Evolutionary conservation across 202 grass and related monocot species (phyloP).

Genomic region (Zizania palustris): DNA sequence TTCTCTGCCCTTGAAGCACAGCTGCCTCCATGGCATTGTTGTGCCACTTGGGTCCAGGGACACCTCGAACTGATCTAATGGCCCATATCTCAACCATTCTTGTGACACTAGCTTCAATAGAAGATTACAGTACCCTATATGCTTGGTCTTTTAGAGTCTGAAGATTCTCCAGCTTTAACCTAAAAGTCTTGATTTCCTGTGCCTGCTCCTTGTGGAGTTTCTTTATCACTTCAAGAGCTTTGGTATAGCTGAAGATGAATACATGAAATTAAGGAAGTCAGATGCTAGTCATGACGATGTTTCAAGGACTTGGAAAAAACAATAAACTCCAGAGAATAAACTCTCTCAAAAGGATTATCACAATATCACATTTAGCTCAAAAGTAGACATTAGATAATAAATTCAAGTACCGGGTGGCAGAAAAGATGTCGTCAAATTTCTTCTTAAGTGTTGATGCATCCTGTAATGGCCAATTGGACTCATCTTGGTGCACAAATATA

Average conservation of each 20-base stretch:
- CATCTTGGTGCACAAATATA: constrained; percentile 98
- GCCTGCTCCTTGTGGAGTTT: constrained; percentile 99
- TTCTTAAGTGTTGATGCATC: constrained; percentile 96
- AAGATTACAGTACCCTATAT: constrained; percentile 64
- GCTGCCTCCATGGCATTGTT: too few relatives aligned
- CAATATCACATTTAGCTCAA: background rate
- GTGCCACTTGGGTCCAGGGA: too few relatives aligned
- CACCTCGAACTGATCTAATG: too few relatives aligned
- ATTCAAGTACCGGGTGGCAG: constrained; percentile 84
- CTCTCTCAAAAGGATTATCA: constrained; percentile 22
- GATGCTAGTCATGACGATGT: background rate
- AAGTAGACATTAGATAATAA: constrained; percentile 29
- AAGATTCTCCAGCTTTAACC: constrained; percentile 92
- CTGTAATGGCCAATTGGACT: constrained; percentile 97
- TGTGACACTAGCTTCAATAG: background rate
- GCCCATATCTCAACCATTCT: too few relatives aligned
- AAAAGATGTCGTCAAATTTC: constrained; percentile 99
- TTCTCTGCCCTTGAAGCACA: too few relatives aligned
- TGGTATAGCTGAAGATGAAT: constrained; percentile 77
- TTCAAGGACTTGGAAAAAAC: background rate
- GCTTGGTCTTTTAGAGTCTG: constrained; percentile 97
- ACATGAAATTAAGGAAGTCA: constrained; percentile 34
- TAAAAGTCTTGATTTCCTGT: constrained; percentile 94
- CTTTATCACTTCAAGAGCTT: constrained; percentile 97
- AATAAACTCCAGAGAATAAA: constrained; percentile 11